A percentile compares a stretch with the other conserved stretches of the same genome.
These are phyloP conservation scores for Dioszegia aurantiaca DNA, from an alignment of 768 basidiomycete species.

Conservation along the genomic window DNA sequence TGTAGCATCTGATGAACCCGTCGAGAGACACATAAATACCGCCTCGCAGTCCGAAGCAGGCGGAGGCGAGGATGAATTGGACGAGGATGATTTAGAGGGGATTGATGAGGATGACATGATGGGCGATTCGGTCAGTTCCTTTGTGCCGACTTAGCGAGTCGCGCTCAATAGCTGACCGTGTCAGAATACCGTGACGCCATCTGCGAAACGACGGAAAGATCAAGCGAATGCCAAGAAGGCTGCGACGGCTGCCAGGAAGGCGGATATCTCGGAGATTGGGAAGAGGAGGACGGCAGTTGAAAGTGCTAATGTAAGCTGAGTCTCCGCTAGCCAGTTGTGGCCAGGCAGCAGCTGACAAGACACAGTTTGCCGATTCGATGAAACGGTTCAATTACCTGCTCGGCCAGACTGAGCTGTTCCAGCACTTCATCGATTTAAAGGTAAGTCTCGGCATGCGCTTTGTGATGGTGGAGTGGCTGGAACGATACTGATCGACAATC, in stretches of 20 bases:
- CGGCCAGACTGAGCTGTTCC: constrained; percentile 96
- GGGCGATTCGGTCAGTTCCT: constrained; percentile 1
- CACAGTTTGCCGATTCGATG: constrained; percentile 84
- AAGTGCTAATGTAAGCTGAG: constrained; percentile 40
- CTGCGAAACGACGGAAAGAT: constrained; percentile 31
- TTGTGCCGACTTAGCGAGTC: too few relatives aligned
- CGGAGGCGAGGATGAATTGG: constrained; percentile 18
- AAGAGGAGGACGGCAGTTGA: constrained; percentile 38
- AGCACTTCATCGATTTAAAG: constrained; percentile 97
- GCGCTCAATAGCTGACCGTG: not conserved
- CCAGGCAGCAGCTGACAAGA: not conserved
- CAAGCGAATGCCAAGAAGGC: constrained; percentile 38
- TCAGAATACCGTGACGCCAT: constrained; percentile 24
- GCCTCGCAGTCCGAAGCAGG: constrained; percentile 29
- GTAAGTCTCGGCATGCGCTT: too few relatives aligned
- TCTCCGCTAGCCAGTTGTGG: constrained; percentile 7
- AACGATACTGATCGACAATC: constrained; percentile 6
- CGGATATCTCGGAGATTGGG: constrained; percentile 38
- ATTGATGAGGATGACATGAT: constrained; percentile 35
- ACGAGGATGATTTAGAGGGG: constrained; percentile 34
- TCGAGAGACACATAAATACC: constrained; percentile 62
- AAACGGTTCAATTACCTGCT: constrained; percentile 97
- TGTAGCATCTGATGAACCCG: constrained; percentile 65
- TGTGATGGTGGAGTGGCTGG: too few relatives aligned
- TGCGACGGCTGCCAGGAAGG: constrained; percentile 39